Evolutionary conservation across 2,329 filamentous ascomycete species (phyloP), one percentile per base, ranked within the genome.

Genomic region (Podosphaera aphanis): DNA sequence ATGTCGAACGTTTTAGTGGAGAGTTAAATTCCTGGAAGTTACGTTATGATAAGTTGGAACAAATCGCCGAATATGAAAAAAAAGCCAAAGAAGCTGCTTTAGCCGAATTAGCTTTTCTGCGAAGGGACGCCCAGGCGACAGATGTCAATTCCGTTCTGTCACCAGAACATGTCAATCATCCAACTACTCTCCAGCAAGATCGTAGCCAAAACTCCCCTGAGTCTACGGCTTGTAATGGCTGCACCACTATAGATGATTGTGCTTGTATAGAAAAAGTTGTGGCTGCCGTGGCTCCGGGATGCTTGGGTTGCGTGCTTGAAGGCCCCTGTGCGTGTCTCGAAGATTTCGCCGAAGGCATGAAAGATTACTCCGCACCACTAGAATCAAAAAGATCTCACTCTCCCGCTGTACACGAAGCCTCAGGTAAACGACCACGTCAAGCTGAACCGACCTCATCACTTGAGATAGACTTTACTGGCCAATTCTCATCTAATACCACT

Each of bases 381-480:
- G 57, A 58, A 2, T 49, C 55, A n/a, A 60, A 60, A 49, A 53
- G 58, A 45, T 51, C 57, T 41, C 53, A 55, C 39, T 58, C 57
- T n/a, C 56, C 56, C 23, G 44, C 48, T 16, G 40, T 44, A 7
- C 48, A 52, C 27, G 39, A 48, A 15, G 43, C 46, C 18, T 18
- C 63, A 1, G 71, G 72, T 50, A 81, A 80, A 59, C 69, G 72
- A 29, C 66, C 66, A 37, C 69, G 69, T 18, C 60, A 67, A 2
- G 66, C 71, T 46, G 59, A 64, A 44, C 63, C 62, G 20, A 53
- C 52, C 21, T 54, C 55, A 4, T 63, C 67, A 46, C 69, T 75
- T 51, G 82, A 85, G 61, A 78, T 78, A 40, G 80, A 86, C 58
- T 85, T 85, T 53, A 84, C 81, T 5, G 62, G 70, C 49, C 69